These are phyloP conservation scores for Naganishia vishniacii DNA, from an alignment of 768 basidiomycete species.

Conservation along the genomic window DNA sequence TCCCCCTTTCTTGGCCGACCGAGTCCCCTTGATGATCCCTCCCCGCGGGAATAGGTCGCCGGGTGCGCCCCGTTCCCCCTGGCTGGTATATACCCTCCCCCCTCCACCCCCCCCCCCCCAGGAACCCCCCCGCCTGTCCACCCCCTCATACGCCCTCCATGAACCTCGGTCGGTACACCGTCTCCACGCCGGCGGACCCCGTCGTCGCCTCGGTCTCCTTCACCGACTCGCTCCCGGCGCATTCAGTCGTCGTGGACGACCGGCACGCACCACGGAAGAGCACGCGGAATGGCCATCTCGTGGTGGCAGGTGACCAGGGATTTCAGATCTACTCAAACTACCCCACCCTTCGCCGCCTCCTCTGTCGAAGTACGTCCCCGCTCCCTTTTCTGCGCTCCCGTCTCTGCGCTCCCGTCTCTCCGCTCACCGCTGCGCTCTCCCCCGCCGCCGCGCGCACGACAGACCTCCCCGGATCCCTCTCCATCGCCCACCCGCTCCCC, in stretches of 20 bases:
- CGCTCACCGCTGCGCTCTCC: no score
- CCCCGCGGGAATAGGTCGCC: no score
- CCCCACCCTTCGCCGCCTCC: neutral
- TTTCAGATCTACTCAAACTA: constrained; percentile 10
- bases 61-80: no score
- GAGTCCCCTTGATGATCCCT: no score
- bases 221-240: constrained; percentile 3
- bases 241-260: neutral
- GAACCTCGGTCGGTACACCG: constrained; percentile 19
- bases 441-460: no score
- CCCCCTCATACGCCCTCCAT: no score
- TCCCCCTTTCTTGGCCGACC: no score
- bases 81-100: no score
- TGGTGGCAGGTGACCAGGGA: constrained; percentile 47
- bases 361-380: neutral
- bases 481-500: constrained; percentile 21
- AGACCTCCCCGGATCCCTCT: constrained; percentile 20
- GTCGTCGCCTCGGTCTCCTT: neutral
- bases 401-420: no score
- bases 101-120: no score
- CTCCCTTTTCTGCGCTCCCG: neutral
- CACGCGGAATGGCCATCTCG: constrained; percentile 73
- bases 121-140: no score
- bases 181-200: constrained; percentile 17
- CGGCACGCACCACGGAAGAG: constrained; percentile 58